Evolutionary conservation across 352 stramenopile species (phyloP).

Genomic region (Pythium coloratum): DNA sequence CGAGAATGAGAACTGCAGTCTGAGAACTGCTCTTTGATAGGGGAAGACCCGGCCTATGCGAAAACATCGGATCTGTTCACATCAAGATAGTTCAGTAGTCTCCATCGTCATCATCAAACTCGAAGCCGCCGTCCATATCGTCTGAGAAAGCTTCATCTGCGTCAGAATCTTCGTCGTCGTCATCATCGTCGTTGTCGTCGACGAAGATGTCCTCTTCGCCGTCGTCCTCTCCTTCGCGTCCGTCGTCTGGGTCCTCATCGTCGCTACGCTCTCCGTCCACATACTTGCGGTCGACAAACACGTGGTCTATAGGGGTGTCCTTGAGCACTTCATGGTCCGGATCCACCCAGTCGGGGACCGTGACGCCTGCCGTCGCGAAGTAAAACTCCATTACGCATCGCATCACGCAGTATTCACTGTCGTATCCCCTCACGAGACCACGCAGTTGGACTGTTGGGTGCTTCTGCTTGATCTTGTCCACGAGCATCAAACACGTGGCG

Average conservation of each 20-base stretch:
- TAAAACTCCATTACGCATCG: slow-evolving; percentile 12
- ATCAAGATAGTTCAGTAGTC: background rate
- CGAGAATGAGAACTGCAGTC: no score
- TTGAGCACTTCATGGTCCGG: background rate
- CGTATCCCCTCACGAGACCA: slow-evolving; percentile 4
- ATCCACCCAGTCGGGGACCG: slow-evolving; percentile 5
- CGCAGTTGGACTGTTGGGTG: slow-evolving; percentile 4
- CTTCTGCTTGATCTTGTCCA: background rate
- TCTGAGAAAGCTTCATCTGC: background rate
- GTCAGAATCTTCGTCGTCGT: slow-evolving; percentile 88
- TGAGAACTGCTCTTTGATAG: no score
- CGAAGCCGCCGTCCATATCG: background rate
- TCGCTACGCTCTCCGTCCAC: background rate
- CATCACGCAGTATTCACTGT: slow-evolving; percentile 4
- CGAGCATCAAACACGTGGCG: background rate
- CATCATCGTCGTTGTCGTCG: slow-evolving; percentile 80
- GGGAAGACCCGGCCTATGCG: no score
- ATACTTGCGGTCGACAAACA: slow-evolving; percentile 17
- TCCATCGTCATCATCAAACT: background rate
- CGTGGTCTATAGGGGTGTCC: slow-evolving; percentile 5
- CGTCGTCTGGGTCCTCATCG: background rate
- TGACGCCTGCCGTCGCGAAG: background rate
- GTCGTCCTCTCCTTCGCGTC: background rate
- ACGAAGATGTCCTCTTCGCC: slow-evolving; percentile 26
- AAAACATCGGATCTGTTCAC: background rate